A percentile compares a stretch with the other conserved stretches of the same genome.
These are phyloP conservation scores for Aspergillus udagawae DNA, from an alignment of 2,329 filamentous ascomycete genomes.

Conservation along the genomic window DNA sequence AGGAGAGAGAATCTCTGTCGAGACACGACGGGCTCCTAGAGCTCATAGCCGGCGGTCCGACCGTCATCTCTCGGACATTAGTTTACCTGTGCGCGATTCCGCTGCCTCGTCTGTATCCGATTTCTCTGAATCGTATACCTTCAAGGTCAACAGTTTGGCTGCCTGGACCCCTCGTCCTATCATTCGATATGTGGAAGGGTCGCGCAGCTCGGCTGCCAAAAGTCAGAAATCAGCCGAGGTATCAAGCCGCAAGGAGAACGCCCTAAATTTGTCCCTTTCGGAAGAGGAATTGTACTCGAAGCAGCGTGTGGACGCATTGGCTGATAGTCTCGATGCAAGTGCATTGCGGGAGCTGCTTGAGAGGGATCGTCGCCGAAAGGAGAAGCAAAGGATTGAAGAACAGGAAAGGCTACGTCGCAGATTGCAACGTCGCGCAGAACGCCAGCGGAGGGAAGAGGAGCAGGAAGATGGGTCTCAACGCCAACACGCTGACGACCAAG, in stretches of 20 bases:
- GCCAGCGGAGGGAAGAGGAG: slow-evolving; percentile 53
- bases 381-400: slow-evolving; percentile 69
- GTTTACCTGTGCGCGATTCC: slow-evolving; percentile 69
- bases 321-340: slow-evolving; percentile 78
- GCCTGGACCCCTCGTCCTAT: slow-evolving; percentile 83
- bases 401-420: slow-evolving; percentile 56
- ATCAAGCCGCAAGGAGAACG: slow-evolving; percentile 50
- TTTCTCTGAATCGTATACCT: slow-evolving; percentile 69
- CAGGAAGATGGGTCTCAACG: slow-evolving; percentile 30
- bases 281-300: slow-evolving; percentile 60
- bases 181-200: slow-evolving; percentile 67
- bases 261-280: slow-evolving; percentile 51
- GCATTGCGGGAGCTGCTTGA: slow-evolving; percentile 88
- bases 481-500: slow-evolving; percentile 7
- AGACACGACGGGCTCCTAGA: slow-evolving; percentile 43
- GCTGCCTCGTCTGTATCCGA: slow-evolving; percentile 73
- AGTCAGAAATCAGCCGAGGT: slow-evolving; percentile 47
- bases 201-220: slow-evolving; percentile 52
- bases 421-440: slow-evolving; percentile 46
- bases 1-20: slow-evolving; percentile 58
- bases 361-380: slow-evolving; percentile 73
- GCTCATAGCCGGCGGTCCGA: slow-evolving; percentile 55
- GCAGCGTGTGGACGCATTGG: slow-evolving; percentile 64
- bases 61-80: slow-evolving; percentile 66
- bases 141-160: slow-evolving; percentile 73